phyloP scores from a whole-genome alignment of 129 eudicot species.

The Erigeron canadensis region DNA sequence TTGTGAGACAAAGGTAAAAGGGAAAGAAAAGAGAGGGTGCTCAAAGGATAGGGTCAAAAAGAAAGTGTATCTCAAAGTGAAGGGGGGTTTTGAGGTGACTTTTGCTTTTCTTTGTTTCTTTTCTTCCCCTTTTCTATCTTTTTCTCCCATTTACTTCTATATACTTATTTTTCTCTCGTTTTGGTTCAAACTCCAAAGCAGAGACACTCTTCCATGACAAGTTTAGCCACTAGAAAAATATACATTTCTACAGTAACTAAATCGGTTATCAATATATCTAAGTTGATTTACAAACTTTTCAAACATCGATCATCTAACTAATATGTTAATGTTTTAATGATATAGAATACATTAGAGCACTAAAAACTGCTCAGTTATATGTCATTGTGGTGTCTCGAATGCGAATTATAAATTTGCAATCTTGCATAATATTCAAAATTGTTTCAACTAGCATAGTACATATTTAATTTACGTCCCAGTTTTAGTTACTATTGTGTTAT shows the following conservation, averaged over 20 bases:
- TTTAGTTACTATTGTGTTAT: too few species aligned
- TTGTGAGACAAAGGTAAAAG: conserved; percentile 43
- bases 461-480: too few species aligned
- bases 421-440: too few species aligned
- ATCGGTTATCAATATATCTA: too few species aligned
- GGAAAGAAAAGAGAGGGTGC: conserved; percentile 35
- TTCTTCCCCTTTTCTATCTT: too few species aligned
- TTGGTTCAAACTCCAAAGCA: conserved; percentile 11
- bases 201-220: background rate
- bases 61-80: conserved; percentile 43
- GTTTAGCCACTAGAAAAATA: background rate
- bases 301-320: background rate
- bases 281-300: background rate
- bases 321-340: background rate
- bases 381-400: too few species aligned
- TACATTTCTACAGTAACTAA: too few species aligned
- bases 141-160: conserved; percentile 8
- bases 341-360: too few species aligned
- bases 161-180: conserved; percentile 8
- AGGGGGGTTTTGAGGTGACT: conserved; percentile 42
- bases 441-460: too few species aligned
- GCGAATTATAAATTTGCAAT: too few species aligned
- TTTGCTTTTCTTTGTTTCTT: conserved; percentile 27
- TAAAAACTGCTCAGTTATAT: too few species aligned
- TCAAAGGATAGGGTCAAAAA: conserved; percentile 44